These are phyloP conservation scores for Trebouxia sp. DNA, from an alignment of 139 green algal species.

Conservation along the genomic window DNA sequence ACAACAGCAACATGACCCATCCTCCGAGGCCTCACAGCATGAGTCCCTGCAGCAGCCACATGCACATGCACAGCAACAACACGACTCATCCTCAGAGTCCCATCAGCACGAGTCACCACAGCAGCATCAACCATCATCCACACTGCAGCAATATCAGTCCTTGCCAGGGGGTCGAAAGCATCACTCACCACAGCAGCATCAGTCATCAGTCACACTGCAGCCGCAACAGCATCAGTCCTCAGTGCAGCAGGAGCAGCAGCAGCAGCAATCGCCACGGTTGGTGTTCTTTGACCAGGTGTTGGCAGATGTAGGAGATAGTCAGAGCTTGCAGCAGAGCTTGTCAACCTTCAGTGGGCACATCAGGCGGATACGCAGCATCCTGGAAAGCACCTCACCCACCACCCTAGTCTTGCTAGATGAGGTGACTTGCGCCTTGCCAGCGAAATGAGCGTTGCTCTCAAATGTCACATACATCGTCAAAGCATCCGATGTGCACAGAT, in stretches of 20 bases:
- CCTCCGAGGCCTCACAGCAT: too few species aligned
- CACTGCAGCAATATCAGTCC: background rate
- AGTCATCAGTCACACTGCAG: background rate
- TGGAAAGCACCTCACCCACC: conserved; percentile 31
- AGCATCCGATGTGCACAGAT: too few species aligned
- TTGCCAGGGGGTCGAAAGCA: background rate
- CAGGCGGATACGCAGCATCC: conserved; percentile 47
- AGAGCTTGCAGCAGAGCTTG: conserved; percentile 76
- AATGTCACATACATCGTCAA: too few species aligned
- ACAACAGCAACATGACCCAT: too few species aligned
- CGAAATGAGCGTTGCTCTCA: background rate
- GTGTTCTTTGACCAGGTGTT: conserved; percentile 63
- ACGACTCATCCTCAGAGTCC: too few species aligned
- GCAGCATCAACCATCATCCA: too few species aligned
- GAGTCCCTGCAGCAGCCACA: too few species aligned
- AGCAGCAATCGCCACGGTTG: conserved; percentile 31
- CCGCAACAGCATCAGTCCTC: background rate
- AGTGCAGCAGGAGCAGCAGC: background rate
- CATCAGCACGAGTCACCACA: too few species aligned
- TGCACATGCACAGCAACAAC: too few species aligned
- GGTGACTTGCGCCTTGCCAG: conserved; percentile 41
- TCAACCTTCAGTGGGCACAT: conserved; percentile 82
- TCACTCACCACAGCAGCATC: background rate
- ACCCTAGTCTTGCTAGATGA: conserved; percentile 86
- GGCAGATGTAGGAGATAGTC: conserved; percentile 79